Evolutionary conservation across 495 filamentous ascomycete genomes (phyloP).

Genomic region (Penicillium salamii): DNA sequence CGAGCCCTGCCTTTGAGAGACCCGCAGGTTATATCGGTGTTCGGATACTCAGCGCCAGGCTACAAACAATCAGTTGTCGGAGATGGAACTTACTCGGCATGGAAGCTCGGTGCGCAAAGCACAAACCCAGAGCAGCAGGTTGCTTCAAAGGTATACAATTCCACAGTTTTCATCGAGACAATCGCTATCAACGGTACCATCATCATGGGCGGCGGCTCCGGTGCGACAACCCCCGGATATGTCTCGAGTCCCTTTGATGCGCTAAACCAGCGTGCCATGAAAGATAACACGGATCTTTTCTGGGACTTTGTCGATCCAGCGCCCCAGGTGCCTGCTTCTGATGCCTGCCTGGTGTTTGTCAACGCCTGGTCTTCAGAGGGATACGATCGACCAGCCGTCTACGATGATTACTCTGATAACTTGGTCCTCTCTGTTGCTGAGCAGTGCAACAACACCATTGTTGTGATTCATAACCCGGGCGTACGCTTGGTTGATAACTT

Average conservation of each 20-base stretch:
- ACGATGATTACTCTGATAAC: slow-evolving; percentile 45
- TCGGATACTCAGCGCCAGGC: slow-evolving; percentile 61
- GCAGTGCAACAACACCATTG: slow-evolving; percentile 52
- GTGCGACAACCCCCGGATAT: slow-evolving; percentile 25
- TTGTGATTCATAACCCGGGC: slow-evolving; percentile 44
- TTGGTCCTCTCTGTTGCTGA: slow-evolving; percentile 55
- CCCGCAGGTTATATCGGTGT: slow-evolving; percentile 57
- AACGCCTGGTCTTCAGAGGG: slow-evolving; percentile 62
- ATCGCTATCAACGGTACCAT: slow-evolving; percentile 54
- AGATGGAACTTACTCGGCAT: background rate
- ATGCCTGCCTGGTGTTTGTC: slow-evolving; percentile 58
- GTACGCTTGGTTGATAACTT: slow-evolving; percentile 40
- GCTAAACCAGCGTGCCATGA: slow-evolving; percentile 43
- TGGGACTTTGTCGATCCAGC: slow-evolving; percentile 45
- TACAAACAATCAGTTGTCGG: background rate
- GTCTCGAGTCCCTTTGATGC: slow-evolving; percentile 55
- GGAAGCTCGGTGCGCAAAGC: background rate
- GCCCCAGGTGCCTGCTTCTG: slow-evolving; percentile 34
- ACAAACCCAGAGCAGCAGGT: background rate
- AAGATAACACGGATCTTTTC: slow-evolving; percentile 41
- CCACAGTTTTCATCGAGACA: background rate
- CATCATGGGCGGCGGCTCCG: slow-evolving; percentile 43
- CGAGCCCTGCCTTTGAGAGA: slow-evolving; percentile 59
- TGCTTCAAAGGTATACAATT: background rate
- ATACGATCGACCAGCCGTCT: slow-evolving; percentile 15